Percentiles rank a stretch among this genome's conserved stretches.
These are phyloP conservation scores for Platanus orientalis DNA, from an alignment of 164 flowering plant genomes.

Conservation along the genomic window DNA sequence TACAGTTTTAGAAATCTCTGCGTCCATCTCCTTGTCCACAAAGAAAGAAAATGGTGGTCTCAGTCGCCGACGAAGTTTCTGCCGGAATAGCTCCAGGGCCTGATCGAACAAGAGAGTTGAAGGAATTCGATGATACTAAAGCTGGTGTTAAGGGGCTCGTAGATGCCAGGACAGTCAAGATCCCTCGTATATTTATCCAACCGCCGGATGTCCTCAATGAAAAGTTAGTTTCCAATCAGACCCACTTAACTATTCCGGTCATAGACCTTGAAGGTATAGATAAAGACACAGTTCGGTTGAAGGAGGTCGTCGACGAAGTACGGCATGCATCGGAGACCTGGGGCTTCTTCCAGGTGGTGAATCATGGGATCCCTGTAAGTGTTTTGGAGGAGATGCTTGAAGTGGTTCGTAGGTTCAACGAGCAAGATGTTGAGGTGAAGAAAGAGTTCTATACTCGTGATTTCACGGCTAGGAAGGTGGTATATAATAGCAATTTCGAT, in stretches of 20 bases:
- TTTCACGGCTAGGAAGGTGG: constrained; percentile 5
- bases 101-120: constrained; percentile 23
- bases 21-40: too few species aligned
- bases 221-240: not conserved
- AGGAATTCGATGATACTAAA: constrained; percentile 44
- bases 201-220: not conserved
- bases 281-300: not conserved
- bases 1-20: too few species aligned
- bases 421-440: constrained; percentile 28
- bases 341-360: constrained; percentile 24
- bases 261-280: constrained; percentile 13
- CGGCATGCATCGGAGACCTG: constrained; percentile 16
- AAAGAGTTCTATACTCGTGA: constrained; percentile 32
- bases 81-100: not conserved
- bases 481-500: constrained; percentile 25
- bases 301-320: constrained; percentile 10
- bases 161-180: constrained; percentile 25
- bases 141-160: constrained; percentile 47
- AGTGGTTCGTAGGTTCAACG: constrained; percentile 10
- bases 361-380: constrained; percentile 17
- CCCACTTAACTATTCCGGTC: constrained; percentile 20
- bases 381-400: constrained; percentile 16
- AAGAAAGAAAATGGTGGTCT: not conserved
- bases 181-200: constrained; percentile 28
- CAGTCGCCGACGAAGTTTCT: not conserved